A percentile compares a stretch with the other conserved stretches of the same genome.
phyloP scores from a whole-genome alignment of 192 early-diverging fungal species.

The Rhizophagus prolifer region DNA sequence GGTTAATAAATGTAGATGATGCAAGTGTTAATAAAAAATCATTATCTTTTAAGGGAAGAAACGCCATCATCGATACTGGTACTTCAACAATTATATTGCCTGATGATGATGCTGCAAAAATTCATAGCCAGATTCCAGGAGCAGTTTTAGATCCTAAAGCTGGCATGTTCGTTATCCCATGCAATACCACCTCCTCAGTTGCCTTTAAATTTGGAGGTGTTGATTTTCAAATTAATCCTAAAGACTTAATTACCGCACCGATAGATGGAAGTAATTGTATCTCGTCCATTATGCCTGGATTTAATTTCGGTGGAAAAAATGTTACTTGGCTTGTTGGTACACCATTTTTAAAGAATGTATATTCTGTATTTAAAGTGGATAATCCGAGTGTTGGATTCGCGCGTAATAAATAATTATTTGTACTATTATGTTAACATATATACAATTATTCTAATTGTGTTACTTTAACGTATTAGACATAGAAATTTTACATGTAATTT shows the following conservation, averaged over 20 bases:
- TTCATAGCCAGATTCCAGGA: conserved; percentile 46
- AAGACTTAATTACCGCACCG: background rate
- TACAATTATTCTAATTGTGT: no score
- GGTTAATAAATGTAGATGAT: background rate
- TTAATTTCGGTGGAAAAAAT: conserved; percentile 2
- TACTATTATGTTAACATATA: no score
- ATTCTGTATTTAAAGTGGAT: conserved; percentile 46
- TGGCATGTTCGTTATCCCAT: background rate
- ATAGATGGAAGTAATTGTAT: background rate
- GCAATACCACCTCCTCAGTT: background rate
- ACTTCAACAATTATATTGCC: conserved; percentile 54
- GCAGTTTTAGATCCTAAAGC: conserved; percentile 23
- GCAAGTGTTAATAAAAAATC: background rate
- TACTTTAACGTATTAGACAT: no score
- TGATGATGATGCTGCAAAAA: conserved; percentile 23
- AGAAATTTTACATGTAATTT: no score
- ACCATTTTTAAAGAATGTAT: conserved; percentile 47
- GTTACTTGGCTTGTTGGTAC: conserved; percentile 49
- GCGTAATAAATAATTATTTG: background rate
- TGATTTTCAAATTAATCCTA: background rate
- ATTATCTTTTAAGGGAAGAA: background rate
- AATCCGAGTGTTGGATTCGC: background rate
- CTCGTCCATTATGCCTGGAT: background rate
- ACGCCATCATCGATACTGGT: conserved; percentile 56
- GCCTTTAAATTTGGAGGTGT: background rate